A percentile compares a stretch with the other conserved stretches of the same genome.
Evolutionary conservation across 805 yeast species (phyloP).

Genomic region (Saccharomycopsis schoenii): DNA sequence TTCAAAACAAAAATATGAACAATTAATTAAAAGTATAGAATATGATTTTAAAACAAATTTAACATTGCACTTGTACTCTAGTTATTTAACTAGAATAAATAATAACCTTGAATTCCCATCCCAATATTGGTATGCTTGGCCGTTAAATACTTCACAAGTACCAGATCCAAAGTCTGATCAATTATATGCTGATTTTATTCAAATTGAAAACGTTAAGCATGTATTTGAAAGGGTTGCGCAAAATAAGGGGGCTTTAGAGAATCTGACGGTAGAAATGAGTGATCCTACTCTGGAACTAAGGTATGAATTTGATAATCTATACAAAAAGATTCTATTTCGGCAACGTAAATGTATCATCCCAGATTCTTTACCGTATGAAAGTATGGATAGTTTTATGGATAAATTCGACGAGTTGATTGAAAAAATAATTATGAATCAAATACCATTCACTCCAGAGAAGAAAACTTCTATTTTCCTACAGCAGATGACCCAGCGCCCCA

Average conservation of each 20-base stretch:
- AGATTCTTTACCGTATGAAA: neutral
- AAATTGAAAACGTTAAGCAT: neutral
- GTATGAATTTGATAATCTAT: neutral
- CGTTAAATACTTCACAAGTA: neutral
- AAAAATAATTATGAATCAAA: neutral
- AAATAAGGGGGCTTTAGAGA: neutral
- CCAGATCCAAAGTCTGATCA: neutral
- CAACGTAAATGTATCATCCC: neutral
- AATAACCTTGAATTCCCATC: neutral
- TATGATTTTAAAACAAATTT: neutral
- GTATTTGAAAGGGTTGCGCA: neutral
- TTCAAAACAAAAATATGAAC: neutral
- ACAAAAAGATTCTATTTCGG: neutral
- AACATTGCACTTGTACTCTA: neutral
- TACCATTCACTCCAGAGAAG: neutral
- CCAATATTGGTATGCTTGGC: conserved; percentile 1
- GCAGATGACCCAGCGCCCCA: neutral
- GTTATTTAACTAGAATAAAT: neutral
- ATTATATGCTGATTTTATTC: neutral
- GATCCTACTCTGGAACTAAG: neutral
- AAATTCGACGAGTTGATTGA: neutral
- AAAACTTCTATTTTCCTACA: neutral
- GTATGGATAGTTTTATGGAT: neutral
- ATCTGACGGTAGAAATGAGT: neutral
- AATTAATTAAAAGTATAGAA: neutral